Conservation (phyloP, 2,329 filamentous ascomycete species). For the Fulvia fulva region DNA sequence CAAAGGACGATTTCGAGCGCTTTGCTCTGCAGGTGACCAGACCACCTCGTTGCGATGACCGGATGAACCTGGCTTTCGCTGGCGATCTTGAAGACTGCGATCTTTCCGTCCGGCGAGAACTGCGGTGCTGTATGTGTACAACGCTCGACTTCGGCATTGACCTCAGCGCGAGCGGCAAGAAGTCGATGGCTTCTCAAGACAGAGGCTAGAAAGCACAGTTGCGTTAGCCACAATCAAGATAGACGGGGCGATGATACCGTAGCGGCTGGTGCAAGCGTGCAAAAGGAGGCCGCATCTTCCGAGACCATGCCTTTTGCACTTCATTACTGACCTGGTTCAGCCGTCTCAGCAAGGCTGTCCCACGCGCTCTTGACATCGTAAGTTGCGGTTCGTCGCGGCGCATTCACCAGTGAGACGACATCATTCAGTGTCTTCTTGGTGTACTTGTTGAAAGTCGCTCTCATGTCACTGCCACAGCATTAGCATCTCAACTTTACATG, state of each 20-base stretch:
- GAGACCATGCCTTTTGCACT: no score
- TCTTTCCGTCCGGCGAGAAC: conserved; percentile 59
- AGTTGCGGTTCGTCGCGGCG: conserved; percentile 58
- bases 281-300: no score
- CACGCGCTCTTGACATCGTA: conserved; percentile 61
- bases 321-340: no score
- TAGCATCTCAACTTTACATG: not conserved
- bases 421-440: conserved; percentile 61
- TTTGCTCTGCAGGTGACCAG: conserved; percentile 55
- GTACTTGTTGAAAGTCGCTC: conserved; percentile 54
- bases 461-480: conserved; percentile 49
- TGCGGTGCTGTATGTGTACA: conserved; percentile 60
- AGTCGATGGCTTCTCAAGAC: conserved; percentile 50
- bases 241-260: no score
- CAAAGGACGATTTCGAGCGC: conserved; percentile 62
- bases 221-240: no score
- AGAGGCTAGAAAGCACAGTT: no score
- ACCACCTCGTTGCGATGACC: conserved; percentile 64
- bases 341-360: conserved; percentile 52
- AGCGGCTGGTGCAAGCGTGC: no score
- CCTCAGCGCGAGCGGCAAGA: conserved; percentile 53
- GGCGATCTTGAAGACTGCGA: conserved; percentile 60
- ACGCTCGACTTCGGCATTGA: conserved; percentile 58
- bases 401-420: conserved; percentile 62
- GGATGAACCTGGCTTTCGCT: conserved; percentile 62